Percentiles rank a stretch among this genome's conserved stretches.
These are phyloP conservation scores for Acanthamoeba triangularis DNA, from an alignment of 208 protist species.

Conservation along the genomic window DNA sequence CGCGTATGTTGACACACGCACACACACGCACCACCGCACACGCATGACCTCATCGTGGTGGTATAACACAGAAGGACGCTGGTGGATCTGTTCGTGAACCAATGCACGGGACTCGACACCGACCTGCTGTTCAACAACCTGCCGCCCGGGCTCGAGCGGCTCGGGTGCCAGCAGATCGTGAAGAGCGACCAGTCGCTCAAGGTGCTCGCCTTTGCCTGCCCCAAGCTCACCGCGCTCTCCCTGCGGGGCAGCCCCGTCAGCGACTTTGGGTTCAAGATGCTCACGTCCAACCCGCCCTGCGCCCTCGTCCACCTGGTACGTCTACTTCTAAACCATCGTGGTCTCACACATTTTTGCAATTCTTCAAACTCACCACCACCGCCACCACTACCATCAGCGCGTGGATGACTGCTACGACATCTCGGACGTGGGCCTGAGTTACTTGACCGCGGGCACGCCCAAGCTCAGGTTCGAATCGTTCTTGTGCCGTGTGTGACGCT, in stretches of 20 bases:
- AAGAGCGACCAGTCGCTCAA: constrained; percentile 43
- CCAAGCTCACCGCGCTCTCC: not conserved
- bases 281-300: not conserved
- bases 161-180: not conserved
- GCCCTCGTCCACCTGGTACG: not conserved
- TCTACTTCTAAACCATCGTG: too few relatives aligned
- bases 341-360: too few relatives aligned
- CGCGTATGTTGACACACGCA: not conserved
- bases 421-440: constrained; percentile 52
- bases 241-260: not conserved
- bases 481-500: too few relatives aligned
- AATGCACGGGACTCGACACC: not conserved
- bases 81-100: not conserved
- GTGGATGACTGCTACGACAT: constrained; percentile 24
- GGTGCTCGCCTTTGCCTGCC: constrained; percentile 50
- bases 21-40: not conserved
- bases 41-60: not conserved
- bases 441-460: constrained; percentile 9
- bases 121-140: constrained; percentile 36
- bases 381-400: not conserved
- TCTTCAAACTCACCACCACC: not conserved
- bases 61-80: not conserved
- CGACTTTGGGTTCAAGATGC: constrained; percentile 68
- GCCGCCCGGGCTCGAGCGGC: not conserved
- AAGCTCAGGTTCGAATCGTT: constrained; percentile 66